phyloP scores from a whole-genome alignment of 192 early-diverging fungal species.

The Podila epigama region DNA sequence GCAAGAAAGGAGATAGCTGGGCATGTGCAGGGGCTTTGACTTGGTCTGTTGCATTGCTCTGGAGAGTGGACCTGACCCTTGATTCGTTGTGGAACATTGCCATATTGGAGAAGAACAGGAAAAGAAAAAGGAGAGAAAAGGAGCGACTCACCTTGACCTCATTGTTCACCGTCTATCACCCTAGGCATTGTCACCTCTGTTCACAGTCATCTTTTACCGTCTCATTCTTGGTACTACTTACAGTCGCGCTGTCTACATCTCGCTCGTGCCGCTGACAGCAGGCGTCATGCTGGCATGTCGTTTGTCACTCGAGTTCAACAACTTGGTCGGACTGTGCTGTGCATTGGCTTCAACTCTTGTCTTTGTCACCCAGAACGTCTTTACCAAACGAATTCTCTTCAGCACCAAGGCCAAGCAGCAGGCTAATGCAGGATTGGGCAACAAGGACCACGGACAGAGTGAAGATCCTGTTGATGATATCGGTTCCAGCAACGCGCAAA shows the following conservation, averaged over 20 bases:
- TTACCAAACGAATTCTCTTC: slow-evolving; percentile 80
- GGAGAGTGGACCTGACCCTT: neutral
- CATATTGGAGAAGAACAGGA: neutral
- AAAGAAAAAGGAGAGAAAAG: neutral
- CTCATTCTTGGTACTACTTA: slow-evolving; percentile 74
- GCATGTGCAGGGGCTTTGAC: no score
- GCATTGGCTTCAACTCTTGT: slow-evolving; percentile 78
- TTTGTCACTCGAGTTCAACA: slow-evolving; percentile 71
- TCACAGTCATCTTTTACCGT: slow-evolving; percentile 83
- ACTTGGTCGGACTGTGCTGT: slow-evolving; percentile 75
- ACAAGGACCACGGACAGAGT: slow-evolving; percentile 27
- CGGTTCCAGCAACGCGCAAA: slow-evolving; percentile 54
- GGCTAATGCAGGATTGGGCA: slow-evolving; percentile 24
- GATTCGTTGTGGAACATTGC: no score
- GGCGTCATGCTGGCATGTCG: slow-evolving; percentile 90
- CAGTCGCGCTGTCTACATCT: slow-evolving; percentile 73
- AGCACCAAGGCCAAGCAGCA: slow-evolving; percentile 47
- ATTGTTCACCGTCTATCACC: slow-evolving; percentile 1
- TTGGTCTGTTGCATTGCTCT: no score
- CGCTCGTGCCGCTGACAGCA: slow-evolving; percentile 80
- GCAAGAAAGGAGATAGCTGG: neutral
- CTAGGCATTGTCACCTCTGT: slow-evolving; percentile 86
- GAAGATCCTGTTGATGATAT: slow-evolving; percentile 27
- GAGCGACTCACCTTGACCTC: neutral
- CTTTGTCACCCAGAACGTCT: slow-evolving; percentile 90